Percentiles rank a stretch among this genome's conserved stretches.
Conservation (phyloP, 345 rosid genomes). For the Acer saccharum region DNA sequence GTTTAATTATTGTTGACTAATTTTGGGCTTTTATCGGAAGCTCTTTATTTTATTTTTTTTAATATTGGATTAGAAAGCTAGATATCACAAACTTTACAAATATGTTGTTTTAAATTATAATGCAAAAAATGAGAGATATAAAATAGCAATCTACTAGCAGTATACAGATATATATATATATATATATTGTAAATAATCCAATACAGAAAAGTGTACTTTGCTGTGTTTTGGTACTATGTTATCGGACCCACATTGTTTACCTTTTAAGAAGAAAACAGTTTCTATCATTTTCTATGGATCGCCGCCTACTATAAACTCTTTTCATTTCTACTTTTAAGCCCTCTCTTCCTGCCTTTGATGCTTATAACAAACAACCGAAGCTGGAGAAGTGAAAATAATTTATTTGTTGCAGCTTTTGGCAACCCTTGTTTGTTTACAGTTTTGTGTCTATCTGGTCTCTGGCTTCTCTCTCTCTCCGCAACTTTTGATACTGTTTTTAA, state of each 20-base stretch:
- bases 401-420: slow-evolving; percentile 32
- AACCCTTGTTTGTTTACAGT: slow-evolving; percentile 24
- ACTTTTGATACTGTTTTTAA: slow-evolving; percentile 18
- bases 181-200: background rate
- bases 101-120: background rate
- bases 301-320: slow-evolving; percentile 24
- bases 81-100: background rate
- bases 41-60: background rate
- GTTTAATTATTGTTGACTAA: background rate
- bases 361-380: slow-evolving; percentile 11
- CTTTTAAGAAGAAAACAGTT: slow-evolving; percentile 30
- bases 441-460: slow-evolving; percentile 1
- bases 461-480: background rate
- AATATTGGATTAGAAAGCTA: background rate
- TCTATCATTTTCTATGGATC: slow-evolving; percentile 41
- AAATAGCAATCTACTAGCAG: no score
- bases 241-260: slow-evolving; percentile 21
- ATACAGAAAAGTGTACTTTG: slow-evolving; percentile 15
- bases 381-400: slow-evolving; percentile 3
- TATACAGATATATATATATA: no score
- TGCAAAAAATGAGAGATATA: background rate
- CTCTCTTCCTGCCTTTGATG: slow-evolving; percentile 10
- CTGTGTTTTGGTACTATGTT: background rate
- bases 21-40: background rate
- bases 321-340: slow-evolving; percentile 9